These are phyloP conservation scores for Stemphylium lycopersici DNA, from an alignment of 2,329 filamentous ascomycete species.

Conservation along the genomic window DNA sequence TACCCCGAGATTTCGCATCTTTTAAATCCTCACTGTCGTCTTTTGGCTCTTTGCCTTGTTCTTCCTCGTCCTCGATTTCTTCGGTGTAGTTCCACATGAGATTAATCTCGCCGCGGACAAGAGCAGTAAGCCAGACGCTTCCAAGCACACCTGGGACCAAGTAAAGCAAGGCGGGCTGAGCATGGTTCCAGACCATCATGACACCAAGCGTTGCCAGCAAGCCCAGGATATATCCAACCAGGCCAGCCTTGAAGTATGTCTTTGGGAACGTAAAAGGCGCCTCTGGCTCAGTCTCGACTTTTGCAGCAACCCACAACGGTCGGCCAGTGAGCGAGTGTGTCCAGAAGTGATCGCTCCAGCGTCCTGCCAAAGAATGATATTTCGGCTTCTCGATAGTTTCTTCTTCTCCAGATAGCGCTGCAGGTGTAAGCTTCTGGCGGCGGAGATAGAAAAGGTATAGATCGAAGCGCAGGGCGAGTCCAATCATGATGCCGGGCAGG, in stretches of 20 bases:
- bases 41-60: constrained; percentile 9
- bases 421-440: constrained; percentile 57
- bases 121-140: constrained; percentile 75
- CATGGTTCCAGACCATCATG: constrained; percentile 78
- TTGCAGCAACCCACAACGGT: constrained; percentile 28
- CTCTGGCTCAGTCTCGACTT: constrained; percentile 19
- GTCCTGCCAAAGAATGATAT: constrained; percentile 63
- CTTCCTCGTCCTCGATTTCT: constrained; percentile 51
- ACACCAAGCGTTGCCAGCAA: constrained; percentile 78
- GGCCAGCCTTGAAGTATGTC: constrained; percentile 79
- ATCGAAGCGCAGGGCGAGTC: constrained; percentile 87
- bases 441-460: constrained; percentile 80
- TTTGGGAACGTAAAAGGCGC: constrained; percentile 69
- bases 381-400: constrained; percentile 45
- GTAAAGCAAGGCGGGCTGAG: constrained; percentile 90
- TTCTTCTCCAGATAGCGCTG: constrained; percentile 12
- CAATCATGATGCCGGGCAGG: constrained; percentile 88
- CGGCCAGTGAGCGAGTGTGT: constrained; percentile 52
- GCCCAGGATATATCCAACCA: constrained; percentile 78
- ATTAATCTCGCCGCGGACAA: constrained; percentile 71
- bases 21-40: not conserved
- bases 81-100: constrained; percentile 86
- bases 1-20: constrained; percentile 17
- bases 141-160: constrained; percentile 85
- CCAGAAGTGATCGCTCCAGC: constrained; percentile 89